A percentile compares a stretch with the other conserved stretches of the same genome.
These are phyloP conservation scores for Solanum hybrid DNA, from an alignment of 305 asterid species.

Conservation along the genomic window DNA sequence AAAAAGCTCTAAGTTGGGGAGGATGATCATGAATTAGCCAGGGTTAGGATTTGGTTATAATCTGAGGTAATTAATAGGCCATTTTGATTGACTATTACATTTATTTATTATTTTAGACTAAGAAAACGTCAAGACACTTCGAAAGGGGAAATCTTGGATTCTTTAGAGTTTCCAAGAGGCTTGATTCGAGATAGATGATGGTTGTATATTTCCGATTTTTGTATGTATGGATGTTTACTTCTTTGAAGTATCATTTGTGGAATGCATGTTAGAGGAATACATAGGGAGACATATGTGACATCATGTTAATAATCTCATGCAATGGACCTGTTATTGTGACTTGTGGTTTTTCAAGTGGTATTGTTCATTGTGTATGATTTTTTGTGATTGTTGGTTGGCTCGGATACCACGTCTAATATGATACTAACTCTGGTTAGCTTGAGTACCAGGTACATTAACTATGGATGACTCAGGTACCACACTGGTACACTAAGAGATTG, in stretches of 20 bases:
- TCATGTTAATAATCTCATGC: not conserved
- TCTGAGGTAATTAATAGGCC: not conserved
- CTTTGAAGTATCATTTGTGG: not conserved
- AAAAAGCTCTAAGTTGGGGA: not conserved
- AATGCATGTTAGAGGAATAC: not conserved
- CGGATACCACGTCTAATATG: not conserved
- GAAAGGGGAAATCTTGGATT: not conserved
- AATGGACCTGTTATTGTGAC: not conserved
- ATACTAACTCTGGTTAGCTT: not conserved
- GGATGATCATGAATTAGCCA: not conserved
- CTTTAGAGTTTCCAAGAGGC: not conserved
- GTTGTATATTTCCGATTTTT: not conserved
- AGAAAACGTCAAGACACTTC: not conserved
- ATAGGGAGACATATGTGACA: not conserved
- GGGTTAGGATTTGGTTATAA: not conserved
- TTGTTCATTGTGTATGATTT: not conserved
- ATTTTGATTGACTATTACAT: not conserved
- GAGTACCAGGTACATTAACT: not conserved
- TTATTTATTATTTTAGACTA: not conserved
- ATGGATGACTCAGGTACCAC: not conserved
- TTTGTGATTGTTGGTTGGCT: not conserved
- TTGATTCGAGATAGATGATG: not conserved
- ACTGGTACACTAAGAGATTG: not conserved
- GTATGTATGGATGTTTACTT: not conserved
- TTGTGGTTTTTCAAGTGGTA: not conserved